phyloP scores from a whole-genome alignment of 2,329 filamentous ascomycete genomes.

The Phyllosticta citriasiana region DNA sequence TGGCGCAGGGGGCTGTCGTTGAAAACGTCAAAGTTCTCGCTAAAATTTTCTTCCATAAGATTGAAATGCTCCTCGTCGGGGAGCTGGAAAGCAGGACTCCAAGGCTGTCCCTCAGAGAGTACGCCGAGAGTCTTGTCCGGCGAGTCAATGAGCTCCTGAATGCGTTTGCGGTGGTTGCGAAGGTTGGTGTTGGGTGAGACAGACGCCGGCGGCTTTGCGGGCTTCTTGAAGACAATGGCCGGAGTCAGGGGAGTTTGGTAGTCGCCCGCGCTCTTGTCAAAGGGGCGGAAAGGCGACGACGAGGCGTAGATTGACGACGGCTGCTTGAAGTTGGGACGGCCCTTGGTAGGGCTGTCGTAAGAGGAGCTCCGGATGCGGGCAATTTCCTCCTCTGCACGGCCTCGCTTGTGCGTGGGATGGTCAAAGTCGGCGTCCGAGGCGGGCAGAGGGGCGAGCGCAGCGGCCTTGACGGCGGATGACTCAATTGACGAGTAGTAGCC shows the following conservation, averaged over 20 bases:
- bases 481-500: constrained; percentile 96
- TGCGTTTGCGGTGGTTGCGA: constrained; percentile 73
- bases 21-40: constrained; percentile 54
- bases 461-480: constrained; percentile 72
- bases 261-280: constrained; percentile 26
- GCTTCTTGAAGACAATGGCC: constrained; percentile 67
- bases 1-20: constrained; percentile 31
- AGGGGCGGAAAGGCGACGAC: constrained; percentile 33
- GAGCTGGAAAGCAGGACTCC: constrained; percentile 58
- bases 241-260: constrained; percentile 64
- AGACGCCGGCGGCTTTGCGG: constrained; percentile 57
- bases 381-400: constrained; percentile 92
- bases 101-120: constrained; percentile 20
- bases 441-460: constrained; percentile 52
- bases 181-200: constrained; percentile 90
- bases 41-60: constrained; percentile 38
- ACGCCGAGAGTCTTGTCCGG: constrained; percentile 50
- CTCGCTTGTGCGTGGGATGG: constrained; percentile 72
- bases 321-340: constrained; percentile 45
- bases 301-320: constrained; percentile 16
- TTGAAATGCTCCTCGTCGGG: constrained; percentile 48
- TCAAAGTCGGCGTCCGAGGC: constrained; percentile 67
- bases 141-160: constrained; percentile 71
- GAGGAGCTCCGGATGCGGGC: constrained; percentile 84
- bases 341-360: constrained; percentile 79